Conservation (phyloP, 2,329 filamentous ascomycete genomes). For the Hirsutella rhossiliensis region DNA sequence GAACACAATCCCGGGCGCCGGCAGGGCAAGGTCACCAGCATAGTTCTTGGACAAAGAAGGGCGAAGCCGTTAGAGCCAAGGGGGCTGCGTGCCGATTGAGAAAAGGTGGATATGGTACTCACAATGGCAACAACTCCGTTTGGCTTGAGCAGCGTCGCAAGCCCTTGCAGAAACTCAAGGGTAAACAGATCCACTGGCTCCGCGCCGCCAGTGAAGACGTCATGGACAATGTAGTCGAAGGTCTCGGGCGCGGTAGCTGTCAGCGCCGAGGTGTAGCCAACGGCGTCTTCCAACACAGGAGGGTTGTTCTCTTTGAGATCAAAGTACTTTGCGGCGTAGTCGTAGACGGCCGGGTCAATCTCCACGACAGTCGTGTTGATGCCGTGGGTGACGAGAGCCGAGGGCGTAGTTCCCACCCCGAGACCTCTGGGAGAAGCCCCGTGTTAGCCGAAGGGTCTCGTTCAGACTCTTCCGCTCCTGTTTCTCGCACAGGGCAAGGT, state of each 20-base stretch:
- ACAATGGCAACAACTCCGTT: conserved; percentile 82
- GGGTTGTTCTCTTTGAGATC: conserved; percentile 64
- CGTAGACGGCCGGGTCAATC: conserved; percentile 80
- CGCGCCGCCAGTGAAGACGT: conserved; percentile 93
- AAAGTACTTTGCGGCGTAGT: conserved; percentile 77
- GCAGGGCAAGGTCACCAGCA: conserved; percentile 72
- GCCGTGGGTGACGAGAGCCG: conserved; percentile 74
- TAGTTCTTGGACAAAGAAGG: conserved; percentile 55
- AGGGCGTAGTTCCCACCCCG: conserved; percentile 83
- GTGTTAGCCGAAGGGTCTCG: background rate
- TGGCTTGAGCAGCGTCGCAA: conserved; percentile 59
- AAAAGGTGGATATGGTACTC: conserved; percentile 18
- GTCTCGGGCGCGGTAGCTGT: conserved; percentile 29
- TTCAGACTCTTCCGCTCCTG: background rate
- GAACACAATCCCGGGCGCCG: conserved; percentile 65
- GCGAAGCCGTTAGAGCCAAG: background rate
- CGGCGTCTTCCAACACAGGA: conserved; percentile 71
- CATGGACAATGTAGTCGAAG: conserved; percentile 92
- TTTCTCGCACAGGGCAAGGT: too few relatives aligned
- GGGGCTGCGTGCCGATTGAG: background rate
- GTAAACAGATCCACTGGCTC: conserved; percentile 88
- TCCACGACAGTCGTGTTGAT: conserved; percentile 92
- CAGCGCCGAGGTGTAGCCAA: conserved; percentile 47
- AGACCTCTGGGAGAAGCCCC: conserved; percentile 50
- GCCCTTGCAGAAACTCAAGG: conserved; percentile 62